Evolutionary conservation across 176 grass and related monocot genomes (phyloP), one percentile per base, ranked within the genome.

Genomic region (Rhynchospora pubera): DNA sequence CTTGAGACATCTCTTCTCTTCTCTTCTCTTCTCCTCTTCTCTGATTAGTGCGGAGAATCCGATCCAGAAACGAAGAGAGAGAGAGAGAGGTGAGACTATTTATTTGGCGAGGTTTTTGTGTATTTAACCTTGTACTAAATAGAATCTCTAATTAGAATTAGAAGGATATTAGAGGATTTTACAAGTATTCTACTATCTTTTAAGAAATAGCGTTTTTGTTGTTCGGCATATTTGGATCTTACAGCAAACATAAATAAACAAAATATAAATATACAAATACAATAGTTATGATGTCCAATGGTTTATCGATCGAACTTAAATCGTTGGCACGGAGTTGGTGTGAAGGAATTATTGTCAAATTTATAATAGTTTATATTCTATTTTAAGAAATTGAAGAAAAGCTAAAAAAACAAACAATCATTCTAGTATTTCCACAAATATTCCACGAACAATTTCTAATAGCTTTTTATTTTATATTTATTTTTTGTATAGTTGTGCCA

Each of bases 1-100:
- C 60, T 82, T 82, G 84, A 89, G 91, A 84, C 93, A 97, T 97
- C 62, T n/a, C n/a, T n/a, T n/a, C n/a, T n/a, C n/a, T n/a, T n/a
- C n/a, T n/a, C n/a, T n/a, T n/a, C n/a, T n/a, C n/a, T n/a, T n/a
- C n/a, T n/a, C n/a, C n/a, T n/a, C n/a, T n/a, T n/a, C n/a, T 79
- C 85, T 82, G 89, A 85, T 69, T 87, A 21, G 87, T 87, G 86
- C 87, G 45, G 77, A 47, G 85, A 58, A 65, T 21, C 67, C 83
- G 70, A 83, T 65, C 78, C 65, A 84, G 11, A 77, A 75, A 42
- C 56, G 57, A 23, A 10, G 24, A 39, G 42, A 13, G 82, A 59
- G 9, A 72, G 85, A 84, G 19, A 22, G 0, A 51, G 15, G 57
- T 3, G 52, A 39, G 78, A 79, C 23, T 64, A 76, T 79, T 48